Evolutionary conservation across 2,329 filamentous ascomycete genomes (phyloP).

Genomic region (Cladosporium sphaerospermum): DNA sequence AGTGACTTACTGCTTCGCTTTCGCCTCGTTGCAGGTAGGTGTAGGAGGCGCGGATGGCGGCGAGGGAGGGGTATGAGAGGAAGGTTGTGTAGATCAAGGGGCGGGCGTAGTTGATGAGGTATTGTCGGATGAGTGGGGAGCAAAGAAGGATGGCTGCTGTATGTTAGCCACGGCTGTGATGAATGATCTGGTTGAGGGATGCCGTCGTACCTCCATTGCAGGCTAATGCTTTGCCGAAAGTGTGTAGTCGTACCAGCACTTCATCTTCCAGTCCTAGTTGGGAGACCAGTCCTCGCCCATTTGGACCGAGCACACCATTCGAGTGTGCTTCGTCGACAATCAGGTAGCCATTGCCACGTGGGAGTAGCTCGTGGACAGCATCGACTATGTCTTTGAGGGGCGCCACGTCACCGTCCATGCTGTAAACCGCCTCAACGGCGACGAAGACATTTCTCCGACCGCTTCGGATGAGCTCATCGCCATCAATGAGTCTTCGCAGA

Average conservation of each 20-base stretch:
- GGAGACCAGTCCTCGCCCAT: constrained; percentile 54
- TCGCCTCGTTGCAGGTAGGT: constrained; percentile 48
- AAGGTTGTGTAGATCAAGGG: constrained; percentile 69
- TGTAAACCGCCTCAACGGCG: constrained; percentile 67
- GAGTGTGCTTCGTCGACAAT: constrained; percentile 66
- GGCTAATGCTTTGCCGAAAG: constrained; percentile 62
- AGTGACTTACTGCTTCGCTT: constrained; percentile 32
- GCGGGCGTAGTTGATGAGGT: constrained; percentile 71
- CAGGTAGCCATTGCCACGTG: constrained; percentile 53
- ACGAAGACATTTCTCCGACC: constrained; percentile 55
- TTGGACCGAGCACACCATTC: constrained; percentile 52
- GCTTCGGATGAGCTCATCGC: constrained; percentile 25
- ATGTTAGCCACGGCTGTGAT: neutral
- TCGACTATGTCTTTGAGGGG: constrained; percentile 56
- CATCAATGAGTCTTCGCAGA: constrained; percentile 26
- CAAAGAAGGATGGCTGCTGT: constrained; percentile 56
- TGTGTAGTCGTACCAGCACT: constrained; percentile 55
- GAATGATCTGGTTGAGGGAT: neutral
- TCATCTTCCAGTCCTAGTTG: constrained; percentile 49
- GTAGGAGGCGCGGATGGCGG: constrained; percentile 53
- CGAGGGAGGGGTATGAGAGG: constrained; percentile 56
- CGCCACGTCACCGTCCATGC: constrained; percentile 74
- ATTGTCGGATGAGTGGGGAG: constrained; percentile 52
- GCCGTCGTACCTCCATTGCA: constrained; percentile 59
- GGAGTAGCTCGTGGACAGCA: constrained; percentile 51